These are phyloP conservation scores for Eutypa lata DNA, from an alignment of 2,329 filamentous ascomycete species.

Conservation along the genomic window DNA sequence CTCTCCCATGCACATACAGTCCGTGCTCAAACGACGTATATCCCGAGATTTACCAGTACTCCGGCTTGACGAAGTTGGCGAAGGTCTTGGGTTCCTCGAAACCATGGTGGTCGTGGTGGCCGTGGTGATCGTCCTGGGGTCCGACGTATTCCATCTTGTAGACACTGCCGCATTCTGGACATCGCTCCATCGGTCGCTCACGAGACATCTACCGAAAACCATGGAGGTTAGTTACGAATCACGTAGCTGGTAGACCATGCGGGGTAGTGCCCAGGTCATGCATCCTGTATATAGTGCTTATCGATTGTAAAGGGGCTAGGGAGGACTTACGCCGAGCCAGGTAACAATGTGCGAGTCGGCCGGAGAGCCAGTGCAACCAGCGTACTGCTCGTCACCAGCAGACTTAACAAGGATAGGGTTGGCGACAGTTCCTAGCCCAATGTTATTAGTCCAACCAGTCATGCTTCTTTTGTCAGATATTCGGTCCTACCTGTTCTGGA, in stretches of 20 bases:
- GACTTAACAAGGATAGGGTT: slow-evolving; percentile 89
- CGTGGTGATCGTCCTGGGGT: slow-evolving; percentile 69
- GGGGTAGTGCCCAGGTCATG: neutral
- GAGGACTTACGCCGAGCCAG: slow-evolving; percentile 78
- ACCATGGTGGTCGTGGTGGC: slow-evolving; percentile 55
- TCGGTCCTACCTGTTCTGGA: slow-evolving; percentile 69
- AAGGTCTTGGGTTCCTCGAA: slow-evolving; percentile 92
- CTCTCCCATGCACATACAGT: neutral
- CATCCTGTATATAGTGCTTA: slow-evolving; percentile 5
- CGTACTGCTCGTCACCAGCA: slow-evolving; percentile 93
- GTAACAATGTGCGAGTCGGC: slow-evolving; percentile 86
- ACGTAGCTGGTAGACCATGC: neutral
- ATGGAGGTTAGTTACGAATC: slow-evolving; percentile 8
- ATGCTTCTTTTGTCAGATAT: neutral
- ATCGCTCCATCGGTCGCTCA: slow-evolving; percentile 89
- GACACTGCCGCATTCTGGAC: slow-evolving; percentile 92
- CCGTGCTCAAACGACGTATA: neutral
- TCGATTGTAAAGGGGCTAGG: neutral
- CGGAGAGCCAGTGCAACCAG: slow-evolving; percentile 91
- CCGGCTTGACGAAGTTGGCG: slow-evolving; percentile 90
- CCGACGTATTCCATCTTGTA: slow-evolving; percentile 99
- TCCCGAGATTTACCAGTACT: slow-evolving; percentile 72
- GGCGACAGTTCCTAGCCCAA: slow-evolving; percentile 71
- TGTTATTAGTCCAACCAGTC: slow-evolving; percentile 19
- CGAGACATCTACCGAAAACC: slow-evolving; percentile 64